Percentiles rank a stretch among this genome's conserved stretches.
Conservation (phyloP, 495 filamentous ascomycete genomes). For the Neurospora sp. region DNA sequence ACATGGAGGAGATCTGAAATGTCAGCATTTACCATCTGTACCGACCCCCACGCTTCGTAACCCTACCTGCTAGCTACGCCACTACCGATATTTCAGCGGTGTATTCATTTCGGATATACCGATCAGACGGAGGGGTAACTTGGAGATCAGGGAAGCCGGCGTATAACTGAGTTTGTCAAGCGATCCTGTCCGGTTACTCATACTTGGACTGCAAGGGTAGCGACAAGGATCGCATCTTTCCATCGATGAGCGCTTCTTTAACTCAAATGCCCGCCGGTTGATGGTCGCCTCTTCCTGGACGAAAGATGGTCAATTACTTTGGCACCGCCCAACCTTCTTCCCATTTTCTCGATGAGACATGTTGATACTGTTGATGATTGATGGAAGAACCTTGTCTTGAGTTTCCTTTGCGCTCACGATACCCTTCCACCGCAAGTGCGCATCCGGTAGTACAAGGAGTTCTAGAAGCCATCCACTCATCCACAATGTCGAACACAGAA, state of each 20-base stretch:
- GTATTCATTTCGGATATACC: background rate
- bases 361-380: background rate
- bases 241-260: background rate
- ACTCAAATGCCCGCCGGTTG: background rate
- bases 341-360: background rate
- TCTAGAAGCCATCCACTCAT: background rate
- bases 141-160: background rate
- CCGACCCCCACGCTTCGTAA: background rate
- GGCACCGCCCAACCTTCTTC: background rate
- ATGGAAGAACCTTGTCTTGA: background rate
- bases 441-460: background rate
- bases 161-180: background rate
- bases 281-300: background rate
- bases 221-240: background rate
- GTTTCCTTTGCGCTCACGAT: background rate
- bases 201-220: background rate
- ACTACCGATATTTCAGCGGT: background rate
- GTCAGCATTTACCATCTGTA: conserved; percentile 6
- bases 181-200: background rate
- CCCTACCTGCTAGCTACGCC: background rate
- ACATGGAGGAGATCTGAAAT: conserved; percentile 76
- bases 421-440: background rate
- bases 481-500: background rate
- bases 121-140: background rate
- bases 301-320: background rate